These are phyloP conservation scores for Trifolium subterraneum DNA, from an alignment of 306 rosid genomes.

Conservation along the genomic window DNA sequence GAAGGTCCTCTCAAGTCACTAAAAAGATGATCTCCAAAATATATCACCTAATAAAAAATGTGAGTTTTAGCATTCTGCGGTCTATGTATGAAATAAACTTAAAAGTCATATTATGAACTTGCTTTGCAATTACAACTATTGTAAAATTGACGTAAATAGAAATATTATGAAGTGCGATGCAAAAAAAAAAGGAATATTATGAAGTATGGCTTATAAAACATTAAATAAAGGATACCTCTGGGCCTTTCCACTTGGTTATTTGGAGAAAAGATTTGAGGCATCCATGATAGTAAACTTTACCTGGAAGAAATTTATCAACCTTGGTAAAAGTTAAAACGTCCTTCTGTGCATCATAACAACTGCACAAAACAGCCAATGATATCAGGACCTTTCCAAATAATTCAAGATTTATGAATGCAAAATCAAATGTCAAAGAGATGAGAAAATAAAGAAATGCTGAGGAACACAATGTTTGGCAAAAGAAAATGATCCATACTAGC, in stretches of 20 bases:
- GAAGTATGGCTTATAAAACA: slow-evolving; percentile 27
- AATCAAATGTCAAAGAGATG: slow-evolving; percentile 30
- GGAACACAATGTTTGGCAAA: slow-evolving; percentile 18
- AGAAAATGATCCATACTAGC: slow-evolving; percentile 32
- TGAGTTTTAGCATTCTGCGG: slow-evolving; percentile 32
- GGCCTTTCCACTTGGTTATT: slow-evolving; percentile 94
- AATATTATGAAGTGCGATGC: neutral
- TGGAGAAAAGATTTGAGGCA: slow-evolving; percentile 93
- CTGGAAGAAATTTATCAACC: slow-evolving; percentile 82
- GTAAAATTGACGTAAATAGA: slow-evolving; percentile 33
- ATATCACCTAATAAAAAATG: slow-evolving; percentile 73
- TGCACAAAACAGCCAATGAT: slow-evolving; percentile 49
- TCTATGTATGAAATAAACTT: slow-evolving; percentile 29
- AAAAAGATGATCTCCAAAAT: slow-evolving; percentile 97
- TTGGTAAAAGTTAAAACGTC: slow-evolving; percentile 86
- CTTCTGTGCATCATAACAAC: slow-evolving; percentile 80
- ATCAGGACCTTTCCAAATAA: slow-evolving; percentile 38
- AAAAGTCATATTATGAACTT: slow-evolving; percentile 6
- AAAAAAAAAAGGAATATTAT: neutral
- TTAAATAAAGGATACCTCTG: slow-evolving; percentile 68
- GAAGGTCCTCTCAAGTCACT: slow-evolving; percentile 97
- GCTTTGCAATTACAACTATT: slow-evolving; percentile 22
- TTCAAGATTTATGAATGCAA: slow-evolving; percentile 33
- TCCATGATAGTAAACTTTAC: slow-evolving; percentile 85
- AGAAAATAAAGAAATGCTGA: slow-evolving; percentile 2